Evolutionary conservation across 2,329 filamentous ascomycete genomes (phyloP), one percentile per base, ranked within the genome.

Genomic region (Zasmidium cellare): DNA sequence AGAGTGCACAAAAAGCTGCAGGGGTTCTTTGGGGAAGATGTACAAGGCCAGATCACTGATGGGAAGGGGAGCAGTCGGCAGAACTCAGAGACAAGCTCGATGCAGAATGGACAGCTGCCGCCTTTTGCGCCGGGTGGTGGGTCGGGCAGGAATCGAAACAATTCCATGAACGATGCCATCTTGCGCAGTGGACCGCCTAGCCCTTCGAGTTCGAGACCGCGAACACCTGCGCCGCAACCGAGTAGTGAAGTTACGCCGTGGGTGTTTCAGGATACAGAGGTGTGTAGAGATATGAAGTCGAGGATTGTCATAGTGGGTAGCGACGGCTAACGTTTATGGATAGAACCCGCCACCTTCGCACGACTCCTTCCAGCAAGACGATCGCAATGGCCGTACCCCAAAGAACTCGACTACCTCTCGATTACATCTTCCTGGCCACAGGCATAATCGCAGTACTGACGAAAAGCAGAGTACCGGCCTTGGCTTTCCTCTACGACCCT

Each of bases 231-330:
- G 18, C 66, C 67, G 5, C 65, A 63, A 31, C 70, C 71, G n/a
- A 70, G 68, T 45, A 94, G 91, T 69, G 93, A 97, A 75, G 92
- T 99, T 57, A 94, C 96, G 41, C 94, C 94, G n/a, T 99, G 96
- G 82, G 83, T 96, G 61, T 97, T 94, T 72, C 94, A 97, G 75
- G 70, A 73, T 64, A 51, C 64, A 23, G 62, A 68, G 64, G 71
- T 71, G 66, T 56, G 66, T 67, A 18, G 23, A 14, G 5, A 41
- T 9, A 41, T n/a, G 35, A 41, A n/a, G 7, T 6, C n/a, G 5
- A 18, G 3, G 35, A 16, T 9, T 41, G 35, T 28, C 11, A 28
- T 28, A n/a, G 9, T 9, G 25, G 9, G 44, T 23, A 47, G 45
- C 55, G 45, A 56, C 50, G 25, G 57, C 62, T 65, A 54, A 65